Conservation (phyloP, 2,329 filamentous ascomycete species). For the Neonectria faginata region DNA sequence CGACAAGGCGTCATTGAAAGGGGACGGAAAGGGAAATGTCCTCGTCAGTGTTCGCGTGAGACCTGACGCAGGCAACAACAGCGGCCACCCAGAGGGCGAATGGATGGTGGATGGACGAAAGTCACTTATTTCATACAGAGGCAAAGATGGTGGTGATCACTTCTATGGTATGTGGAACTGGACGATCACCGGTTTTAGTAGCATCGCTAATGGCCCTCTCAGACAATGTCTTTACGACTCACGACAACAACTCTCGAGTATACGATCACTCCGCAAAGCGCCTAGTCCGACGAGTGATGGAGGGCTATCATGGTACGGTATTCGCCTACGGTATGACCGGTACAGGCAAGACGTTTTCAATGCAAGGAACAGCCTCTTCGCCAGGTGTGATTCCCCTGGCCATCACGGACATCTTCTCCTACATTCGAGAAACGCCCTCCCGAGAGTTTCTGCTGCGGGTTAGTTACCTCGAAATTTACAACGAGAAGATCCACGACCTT, state of each 20-base stretch:
- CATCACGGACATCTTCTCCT: constrained; percentile 99
- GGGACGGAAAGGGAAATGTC: constrained; percentile 91
- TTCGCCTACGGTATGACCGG: constrained; percentile 99
- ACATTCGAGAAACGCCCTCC: constrained; percentile 95
- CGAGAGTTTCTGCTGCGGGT: constrained; percentile 94
- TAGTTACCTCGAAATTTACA: constrained; percentile 99
- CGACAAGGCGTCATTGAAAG: constrained; percentile 64
- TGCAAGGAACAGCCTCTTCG: constrained; percentile 96
- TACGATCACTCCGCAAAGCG: constrained; percentile 96
- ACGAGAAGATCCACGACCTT: constrained; percentile 95
- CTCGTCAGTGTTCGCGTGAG: constrained; percentile 94
- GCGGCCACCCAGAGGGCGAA: constrained; percentile 76
- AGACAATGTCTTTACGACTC: constrained; percentile 97
- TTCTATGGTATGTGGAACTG: constrained; percentile 76
- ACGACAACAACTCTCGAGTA: constrained; percentile 93
- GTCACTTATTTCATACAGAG: constrained; percentile 83
- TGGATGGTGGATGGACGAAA: constrained; percentile 92
- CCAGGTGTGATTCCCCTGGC: constrained; percentile 97
- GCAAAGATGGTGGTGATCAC: constrained; percentile 93
- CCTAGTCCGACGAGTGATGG: constrained; percentile 95
- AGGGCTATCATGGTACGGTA: constrained; percentile 97
- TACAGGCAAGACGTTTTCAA: constrained; percentile 98
- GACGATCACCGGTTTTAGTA: neutral
- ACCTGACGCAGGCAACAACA: constrained; percentile 78
- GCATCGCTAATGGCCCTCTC: constrained; percentile 38